Base-by-base conservation (phyloP, 1,139 yeast species). In the Blastobotrys arbuscula region DNA sequence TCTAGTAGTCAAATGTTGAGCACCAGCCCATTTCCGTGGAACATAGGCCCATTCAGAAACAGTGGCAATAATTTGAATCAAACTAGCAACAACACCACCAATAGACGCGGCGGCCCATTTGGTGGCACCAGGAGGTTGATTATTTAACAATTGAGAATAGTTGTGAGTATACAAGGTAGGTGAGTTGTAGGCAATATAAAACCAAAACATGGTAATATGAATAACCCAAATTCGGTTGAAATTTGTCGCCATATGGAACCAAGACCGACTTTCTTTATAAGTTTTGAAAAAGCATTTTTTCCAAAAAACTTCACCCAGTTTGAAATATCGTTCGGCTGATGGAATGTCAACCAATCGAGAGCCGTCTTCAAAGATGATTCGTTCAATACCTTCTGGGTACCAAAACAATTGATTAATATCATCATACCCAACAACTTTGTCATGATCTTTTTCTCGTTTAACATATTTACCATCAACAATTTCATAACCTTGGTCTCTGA, bases 1-100 rank as follows among this genome's bases (percentile, higher is more conserved):
- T 67, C 98, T 85, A 70, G 96, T 85, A 44, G 89, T 74, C 67
- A 92, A 79, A 68, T 88, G 97, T 73, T 92, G 97, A 69, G 97
- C 97, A 70, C 98, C 98, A 31, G 97, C 95, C 98, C 98, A 92
- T 63, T 84, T 82, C 73, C 97, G 83, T 55, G 98, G 98, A 55
- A 92, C 98, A 65, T 88, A 92, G 67, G 82, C 76, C 97, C 96
- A 94, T 72, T 92, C 98, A 62, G 86, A 81, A 45, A 89, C 52
- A 20, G 98, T 92, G 45, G 98, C 98, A 53, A 80, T 59, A 55
- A 94, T 78, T 72, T 92, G 96, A 63, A 92, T 79, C 49, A 78
- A 63, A 54, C 82, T 72, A 48, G 97, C 97, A 61, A 92, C 76
- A 49, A 84, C 71, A 76, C 99, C 98, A 71, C 94, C 98, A 63